phyloP scores from a whole-genome alignment of 495 filamentous ascomycete genomes.

The Ascodesmis nigricans region DNA sequence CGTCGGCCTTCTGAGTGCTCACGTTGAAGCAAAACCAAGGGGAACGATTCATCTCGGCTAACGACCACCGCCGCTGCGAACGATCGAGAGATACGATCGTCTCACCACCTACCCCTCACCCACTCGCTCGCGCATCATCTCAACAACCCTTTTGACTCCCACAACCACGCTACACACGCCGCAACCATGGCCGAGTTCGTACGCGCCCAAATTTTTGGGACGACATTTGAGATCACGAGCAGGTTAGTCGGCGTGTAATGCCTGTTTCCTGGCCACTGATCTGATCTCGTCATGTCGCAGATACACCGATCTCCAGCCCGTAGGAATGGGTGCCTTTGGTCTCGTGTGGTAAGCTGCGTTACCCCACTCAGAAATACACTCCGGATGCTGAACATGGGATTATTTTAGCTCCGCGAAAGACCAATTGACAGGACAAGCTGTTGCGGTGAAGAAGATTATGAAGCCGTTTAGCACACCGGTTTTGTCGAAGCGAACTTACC shows the following conservation, averaged over 20 bases:
- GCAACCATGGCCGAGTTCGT: constrained; percentile 97
- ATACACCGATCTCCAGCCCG: constrained; percentile 93
- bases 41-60: no score
- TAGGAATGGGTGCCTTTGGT: constrained; percentile 97
- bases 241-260: no score
- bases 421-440: constrained; percentile 83
- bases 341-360: constrained; percentile 61
- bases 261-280: constrained; percentile 1
- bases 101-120: no score
- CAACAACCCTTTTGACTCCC: neutral
- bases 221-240: constrained; percentile 98
- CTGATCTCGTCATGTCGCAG: constrained; percentile 27
- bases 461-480: constrained; percentile 98
- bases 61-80: no score
- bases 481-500: constrained; percentile 87
- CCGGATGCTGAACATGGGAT: constrained; percentile 3
- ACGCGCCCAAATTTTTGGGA: constrained; percentile 96
- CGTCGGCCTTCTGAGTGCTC: no score
- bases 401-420: constrained; percentile 70
- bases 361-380: neutral
- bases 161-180: no score
- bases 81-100: no score
- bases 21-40: no score
- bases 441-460: constrained; percentile 99
- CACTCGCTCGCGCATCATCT: no score